Percentiles rank a stretch among this genome's conserved stretches.
Evolutionary conservation across 768 basidiomycete species (phyloP).

Genomic region (Kwoniella heveanensis): DNA sequence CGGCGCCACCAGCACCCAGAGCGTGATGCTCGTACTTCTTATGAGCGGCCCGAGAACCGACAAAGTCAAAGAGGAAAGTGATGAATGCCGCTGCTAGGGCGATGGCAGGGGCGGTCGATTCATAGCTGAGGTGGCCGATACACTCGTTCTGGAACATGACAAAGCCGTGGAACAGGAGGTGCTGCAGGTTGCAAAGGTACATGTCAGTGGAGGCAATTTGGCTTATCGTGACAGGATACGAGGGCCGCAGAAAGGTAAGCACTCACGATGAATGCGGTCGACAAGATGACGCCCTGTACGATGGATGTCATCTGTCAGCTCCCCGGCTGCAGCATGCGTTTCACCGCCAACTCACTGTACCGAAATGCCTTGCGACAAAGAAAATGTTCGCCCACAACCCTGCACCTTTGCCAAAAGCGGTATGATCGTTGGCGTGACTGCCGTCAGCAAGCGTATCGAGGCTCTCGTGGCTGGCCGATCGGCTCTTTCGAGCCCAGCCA

Average conservation of each 20-base stretch:
- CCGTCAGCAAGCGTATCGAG: not conserved
- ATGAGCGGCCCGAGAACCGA: slow-evolving; percentile 43
- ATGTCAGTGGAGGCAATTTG: too few relatives aligned
- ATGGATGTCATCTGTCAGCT: not conserved
- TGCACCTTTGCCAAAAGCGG: slow-evolving; percentile 25
- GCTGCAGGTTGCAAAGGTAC: slow-evolving; percentile 20
- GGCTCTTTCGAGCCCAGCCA: slow-evolving; percentile 22
- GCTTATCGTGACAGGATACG: too few relatives aligned
- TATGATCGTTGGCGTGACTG: slow-evolving; percentile 12
- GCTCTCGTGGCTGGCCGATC: slow-evolving; percentile 3
- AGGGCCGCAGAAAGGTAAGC: too few relatives aligned
- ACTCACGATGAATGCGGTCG: slow-evolving; percentile 53
- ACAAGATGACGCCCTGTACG: slow-evolving; percentile 52
- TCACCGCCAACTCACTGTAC: slow-evolving; percentile 29
- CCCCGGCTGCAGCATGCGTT: not conserved
- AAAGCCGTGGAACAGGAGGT: slow-evolving; percentile 56
- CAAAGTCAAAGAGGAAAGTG: slow-evolving; percentile 53
- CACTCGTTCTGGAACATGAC: slow-evolving; percentile 56
- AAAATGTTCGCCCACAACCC: slow-evolving; percentile 42
- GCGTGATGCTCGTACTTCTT: slow-evolving; percentile 8
- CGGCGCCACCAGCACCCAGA: too few relatives aligned
- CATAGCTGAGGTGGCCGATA: slow-evolving; percentile 52
- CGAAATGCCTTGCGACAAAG: slow-evolving; percentile 50
- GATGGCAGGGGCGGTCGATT: slow-evolving; percentile 55
- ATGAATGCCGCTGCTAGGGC: slow-evolving; percentile 49